Conservation (phyloP, 306 rosid genomes). For the Inga oerstediana region DNA sequence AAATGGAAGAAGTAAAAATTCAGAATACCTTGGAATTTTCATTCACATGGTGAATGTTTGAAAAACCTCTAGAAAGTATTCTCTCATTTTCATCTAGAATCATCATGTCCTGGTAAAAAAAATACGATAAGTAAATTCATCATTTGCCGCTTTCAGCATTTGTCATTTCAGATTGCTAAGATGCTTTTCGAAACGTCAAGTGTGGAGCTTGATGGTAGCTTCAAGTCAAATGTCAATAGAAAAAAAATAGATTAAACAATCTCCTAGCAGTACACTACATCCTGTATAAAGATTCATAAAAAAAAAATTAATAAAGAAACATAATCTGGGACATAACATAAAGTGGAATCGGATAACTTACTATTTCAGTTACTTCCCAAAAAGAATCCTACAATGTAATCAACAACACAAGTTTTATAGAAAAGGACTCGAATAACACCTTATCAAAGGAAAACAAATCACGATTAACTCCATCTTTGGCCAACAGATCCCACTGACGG, state of each 20-base stretch:
- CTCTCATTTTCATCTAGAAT: conserved; percentile 76
- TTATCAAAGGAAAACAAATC: conserved; percentile 74
- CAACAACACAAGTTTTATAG: conserved; percentile 16
- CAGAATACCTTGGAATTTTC: conserved; percentile 67
- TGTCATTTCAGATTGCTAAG: conserved; percentile 16
- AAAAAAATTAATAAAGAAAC: neutral
- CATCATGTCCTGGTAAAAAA: conserved; percentile 74
- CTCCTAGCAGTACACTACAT: neutral
- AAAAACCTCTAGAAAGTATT: conserved; percentile 64
- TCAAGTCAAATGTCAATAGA: conserved; percentile 14
- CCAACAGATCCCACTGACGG: conserved; percentile 85
- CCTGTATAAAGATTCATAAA: conserved; percentile 23
- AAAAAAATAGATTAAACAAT: conserved; percentile 29
- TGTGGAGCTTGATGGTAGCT: conserved; percentile 11
- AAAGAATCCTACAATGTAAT: conserved; percentile 11
- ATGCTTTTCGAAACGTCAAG: neutral
- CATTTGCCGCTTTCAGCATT: conserved; percentile 15
- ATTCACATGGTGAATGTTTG: conserved; percentile 76
- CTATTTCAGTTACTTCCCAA: conserved; percentile 24
- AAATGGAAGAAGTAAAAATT: conserved; percentile 11
- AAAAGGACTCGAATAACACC: conserved; percentile 47
- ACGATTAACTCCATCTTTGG: conserved; percentile 54
- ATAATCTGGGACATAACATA: neutral
- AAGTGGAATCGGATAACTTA: neutral
- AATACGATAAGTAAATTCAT: conserved; percentile 17